Base-by-base conservation (phyloP, 257 asterid genomes). In the Solanum neorickii region DNA sequence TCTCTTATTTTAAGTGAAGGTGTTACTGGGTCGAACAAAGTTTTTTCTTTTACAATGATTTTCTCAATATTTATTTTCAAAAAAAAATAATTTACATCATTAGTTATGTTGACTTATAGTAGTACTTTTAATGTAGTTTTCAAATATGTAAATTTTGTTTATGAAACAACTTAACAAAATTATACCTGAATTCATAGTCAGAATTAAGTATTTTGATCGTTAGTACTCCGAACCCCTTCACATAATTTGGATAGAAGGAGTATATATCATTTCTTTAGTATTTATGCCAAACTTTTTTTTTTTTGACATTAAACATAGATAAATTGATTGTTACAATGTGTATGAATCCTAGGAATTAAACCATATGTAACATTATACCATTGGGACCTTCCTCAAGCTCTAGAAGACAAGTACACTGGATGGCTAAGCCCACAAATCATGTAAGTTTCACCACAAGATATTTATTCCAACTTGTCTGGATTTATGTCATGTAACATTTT, bases 321-420 rank as follows among this genome's bases (percentile, higher is more conserved):
- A 46, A 15, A 4, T 9, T 46, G 13, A 46, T 1, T 78, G 25
- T 27, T 78, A 27, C 41, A 46, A 27, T 27, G 8, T 44, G 5
- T 16, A 4, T 60, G 13, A 39, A 86, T 49, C 7, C 84, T 47
- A 97, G 99, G 98, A 85, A 95, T 97, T 44, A 86, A 94, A 85
- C 99, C 99, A 49, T 97, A 92, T 59, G 97, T 95, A 68, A 96
- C 99, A 21, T 89, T 97, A 72, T 97, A 88, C 90, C 99, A 96
- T 78, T 97, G 98, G 99, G 99, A 97, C 83, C 95, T 97, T 49
- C 99, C 99, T 80, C 99, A 95, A 88, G 89, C 92, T 56, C 93
- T 97, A 12, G 90, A 96, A 35, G 98, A 96, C 86, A 88, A 78
- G 85, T 97, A 97, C 83, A 86, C 29, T 0, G 99, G 99, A 60